Evolutionary conservation across 768 basidiomycete genomes (phyloP).

Genomic region (Boletus eberwhitei): DNA sequence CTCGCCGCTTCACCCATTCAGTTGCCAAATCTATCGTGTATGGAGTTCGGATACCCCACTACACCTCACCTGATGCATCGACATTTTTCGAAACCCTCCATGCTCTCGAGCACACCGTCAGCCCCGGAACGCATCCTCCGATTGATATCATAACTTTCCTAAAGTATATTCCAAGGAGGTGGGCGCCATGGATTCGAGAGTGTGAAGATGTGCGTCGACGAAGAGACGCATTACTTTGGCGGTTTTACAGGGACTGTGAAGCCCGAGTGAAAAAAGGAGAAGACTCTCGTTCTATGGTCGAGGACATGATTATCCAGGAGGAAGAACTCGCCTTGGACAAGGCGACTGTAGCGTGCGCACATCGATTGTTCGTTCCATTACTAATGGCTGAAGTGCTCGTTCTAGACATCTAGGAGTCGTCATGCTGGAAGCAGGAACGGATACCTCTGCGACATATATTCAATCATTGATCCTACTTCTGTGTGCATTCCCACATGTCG

Average conservation of each 20-base stretch:
- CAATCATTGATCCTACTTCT: conserved; percentile 2
- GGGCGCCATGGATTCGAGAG: conserved; percentile 3
- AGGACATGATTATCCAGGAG: neutral
- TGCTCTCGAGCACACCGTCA: conserved; percentile 1
- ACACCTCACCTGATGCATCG: conserved; percentile 1
- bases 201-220: conserved; percentile 4
- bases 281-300: conserved; percentile 1
- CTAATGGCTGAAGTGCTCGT: neutral
- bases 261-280: neutral
- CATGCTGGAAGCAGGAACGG: conserved; percentile 4
- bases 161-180: conserved; percentile 3
- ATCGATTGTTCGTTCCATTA: neutral
- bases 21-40: conserved; percentile 1
- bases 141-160: conserved; percentile 4
- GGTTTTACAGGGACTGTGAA: conserved; percentile 1
- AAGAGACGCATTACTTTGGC: conserved; percentile 3
- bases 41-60: conserved; percentile 1
- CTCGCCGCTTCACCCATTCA: conserved; percentile 4
- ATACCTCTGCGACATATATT: conserved; percentile 4
- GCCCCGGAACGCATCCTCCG: conserved; percentile 3
- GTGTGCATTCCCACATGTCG: conserved; percentile 3
- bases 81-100: conserved; percentile 2
- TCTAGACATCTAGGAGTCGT: neutral
- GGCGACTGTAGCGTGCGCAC: neutral
- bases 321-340: neutral